These are phyloP conservation scores for Arthrinium puccinioides DNA, from an alignment of 2,329 filamentous ascomycete species.

Conservation along the genomic window DNA sequence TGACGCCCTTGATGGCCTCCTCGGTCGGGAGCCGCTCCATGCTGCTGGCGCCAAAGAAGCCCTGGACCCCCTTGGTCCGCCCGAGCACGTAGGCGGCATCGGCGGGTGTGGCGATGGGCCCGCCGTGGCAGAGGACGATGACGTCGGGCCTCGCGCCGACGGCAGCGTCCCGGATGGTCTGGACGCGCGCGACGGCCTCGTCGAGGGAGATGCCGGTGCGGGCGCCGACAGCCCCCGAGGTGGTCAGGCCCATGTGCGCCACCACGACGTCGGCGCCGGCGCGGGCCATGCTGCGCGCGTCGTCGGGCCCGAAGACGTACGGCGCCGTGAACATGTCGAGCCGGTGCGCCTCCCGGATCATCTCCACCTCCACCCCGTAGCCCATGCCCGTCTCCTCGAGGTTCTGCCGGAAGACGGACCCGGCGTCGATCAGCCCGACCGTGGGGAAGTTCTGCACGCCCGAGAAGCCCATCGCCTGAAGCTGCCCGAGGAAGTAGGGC, in stretches of 20 bases:
- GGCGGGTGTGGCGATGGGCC: conserved; percentile 56
- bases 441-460: conserved; percentile 71
- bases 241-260: conserved; percentile 62
- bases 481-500: conserved; percentile 48
- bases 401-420: conserved; percentile 49
- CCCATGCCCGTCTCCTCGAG: conserved; percentile 69
- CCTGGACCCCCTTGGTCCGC: conserved; percentile 56
- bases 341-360: conserved; percentile 52
- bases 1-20: conserved; percentile 43
- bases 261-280: conserved; percentile 63
- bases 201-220: conserved; percentile 54
- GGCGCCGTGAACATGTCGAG: conserved; percentile 60
- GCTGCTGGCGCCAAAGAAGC: conserved; percentile 64
- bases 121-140: conserved; percentile 64
- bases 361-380: conserved; percentile 58
- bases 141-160: conserved; percentile 47
- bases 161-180: conserved; percentile 57
- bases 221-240: conserved; percentile 57
- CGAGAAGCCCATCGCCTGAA: conserved; percentile 56
- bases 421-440: conserved; percentile 61
- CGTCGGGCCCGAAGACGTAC: conserved; percentile 59
- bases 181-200: conserved; percentile 54
- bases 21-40: conserved; percentile 63
- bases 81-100: conserved; percentile 58
- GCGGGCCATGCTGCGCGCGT: conserved; percentile 53